Conservation (phyloP, 2,329 filamentous ascomycete species). For the Fusarium multiceps region DNA sequence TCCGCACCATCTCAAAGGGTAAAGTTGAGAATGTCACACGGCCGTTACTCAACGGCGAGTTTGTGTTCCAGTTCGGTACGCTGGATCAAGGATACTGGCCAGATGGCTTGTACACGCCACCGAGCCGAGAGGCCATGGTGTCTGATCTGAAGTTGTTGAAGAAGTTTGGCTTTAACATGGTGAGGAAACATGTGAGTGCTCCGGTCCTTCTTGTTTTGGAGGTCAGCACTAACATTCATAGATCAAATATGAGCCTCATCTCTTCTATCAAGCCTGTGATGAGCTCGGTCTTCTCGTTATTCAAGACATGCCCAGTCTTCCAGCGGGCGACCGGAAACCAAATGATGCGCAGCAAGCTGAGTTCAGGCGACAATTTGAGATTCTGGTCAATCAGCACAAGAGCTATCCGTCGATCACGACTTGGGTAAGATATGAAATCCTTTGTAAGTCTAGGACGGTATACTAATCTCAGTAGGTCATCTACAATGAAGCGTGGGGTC, state of each 20-base stretch:
- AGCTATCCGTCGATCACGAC: constrained; percentile 27
- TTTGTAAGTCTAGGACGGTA: fast-evolving
- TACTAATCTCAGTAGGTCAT: constrained; percentile 16
- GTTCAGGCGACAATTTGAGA: constrained; percentile 71
- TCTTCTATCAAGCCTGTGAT: constrained; percentile 77
- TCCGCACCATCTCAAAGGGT: constrained; percentile 70
- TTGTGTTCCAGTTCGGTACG: constrained; percentile 74
- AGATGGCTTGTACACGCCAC: constrained; percentile 74
- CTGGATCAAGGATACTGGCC: constrained; percentile 80
- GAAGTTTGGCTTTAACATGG: constrained; percentile 74
- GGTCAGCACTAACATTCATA: constrained; percentile 6
- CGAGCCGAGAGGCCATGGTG: constrained; percentile 73
- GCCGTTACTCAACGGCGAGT: constrained; percentile 75
- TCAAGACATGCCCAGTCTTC: constrained; percentile 77
- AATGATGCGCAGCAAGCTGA: constrained; percentile 67
- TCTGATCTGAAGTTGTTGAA: constrained; percentile 74
- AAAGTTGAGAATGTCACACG: constrained; percentile 68
- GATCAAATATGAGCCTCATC: constrained; percentile 75
- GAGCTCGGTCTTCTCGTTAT: constrained; percentile 73
- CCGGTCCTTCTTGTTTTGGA: too few species aligned
- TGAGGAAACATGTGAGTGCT: constrained; percentile 71
- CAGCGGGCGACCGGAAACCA: constrained; percentile 48
- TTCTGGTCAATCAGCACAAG: constrained; percentile 66
- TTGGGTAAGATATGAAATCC: not conserved
- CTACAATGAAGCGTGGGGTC: constrained; percentile 35